Percentiles rank a stretch among this genome's conserved stretches.
These are phyloP conservation scores for Ganoderma lingzhi DNA, from an alignment of 1,284 basidiomycete species.

Conservation along the genomic window DNA sequence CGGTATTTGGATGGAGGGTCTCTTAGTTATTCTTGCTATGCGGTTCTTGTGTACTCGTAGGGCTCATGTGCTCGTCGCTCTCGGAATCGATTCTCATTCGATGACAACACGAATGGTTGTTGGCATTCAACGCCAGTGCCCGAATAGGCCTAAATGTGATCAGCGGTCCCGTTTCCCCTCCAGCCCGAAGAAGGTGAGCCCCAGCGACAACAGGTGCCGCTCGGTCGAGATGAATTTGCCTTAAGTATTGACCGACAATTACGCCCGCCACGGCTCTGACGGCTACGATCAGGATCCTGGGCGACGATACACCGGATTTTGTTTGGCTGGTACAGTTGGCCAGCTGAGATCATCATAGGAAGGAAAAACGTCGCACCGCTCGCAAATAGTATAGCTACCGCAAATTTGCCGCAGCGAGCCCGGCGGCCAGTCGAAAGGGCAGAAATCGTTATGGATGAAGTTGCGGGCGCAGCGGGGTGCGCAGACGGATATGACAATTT, in stretches of 20 bases:
- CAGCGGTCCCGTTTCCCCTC: not conserved
- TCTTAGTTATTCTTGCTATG: constrained; percentile 29
- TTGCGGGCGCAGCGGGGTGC: not conserved
- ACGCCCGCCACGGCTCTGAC: constrained; percentile 5
- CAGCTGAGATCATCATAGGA: not conserved
- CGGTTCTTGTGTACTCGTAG: constrained; percentile 16
- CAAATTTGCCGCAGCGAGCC: not conserved
- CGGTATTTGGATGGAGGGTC: constrained; percentile 12
- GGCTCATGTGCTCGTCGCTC: constrained; percentile 5
- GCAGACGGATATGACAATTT: not conserved
- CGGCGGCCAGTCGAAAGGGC: not conserved
- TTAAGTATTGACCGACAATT: not conserved
- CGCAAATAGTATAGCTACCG: not conserved
- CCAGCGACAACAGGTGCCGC: not conserved
- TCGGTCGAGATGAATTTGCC: not conserved
- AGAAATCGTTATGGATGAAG: not conserved
- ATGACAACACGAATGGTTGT: not conserved
- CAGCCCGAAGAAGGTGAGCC: not conserved
- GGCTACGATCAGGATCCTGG: constrained; percentile 9
- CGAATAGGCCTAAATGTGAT: not conserved
- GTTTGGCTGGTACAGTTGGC: not conserved
- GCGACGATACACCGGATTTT: not conserved
- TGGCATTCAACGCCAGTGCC: not conserved
- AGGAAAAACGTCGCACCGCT: not conserved
- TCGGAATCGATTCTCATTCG: not conserved